A percentile compares a stretch with the other conserved stretches of the same genome.
These are phyloP conservation scores for Eragrostis tef DNA, from an alignment of 202 grass and related monocot genomes.

Conservation along the genomic window DNA sequence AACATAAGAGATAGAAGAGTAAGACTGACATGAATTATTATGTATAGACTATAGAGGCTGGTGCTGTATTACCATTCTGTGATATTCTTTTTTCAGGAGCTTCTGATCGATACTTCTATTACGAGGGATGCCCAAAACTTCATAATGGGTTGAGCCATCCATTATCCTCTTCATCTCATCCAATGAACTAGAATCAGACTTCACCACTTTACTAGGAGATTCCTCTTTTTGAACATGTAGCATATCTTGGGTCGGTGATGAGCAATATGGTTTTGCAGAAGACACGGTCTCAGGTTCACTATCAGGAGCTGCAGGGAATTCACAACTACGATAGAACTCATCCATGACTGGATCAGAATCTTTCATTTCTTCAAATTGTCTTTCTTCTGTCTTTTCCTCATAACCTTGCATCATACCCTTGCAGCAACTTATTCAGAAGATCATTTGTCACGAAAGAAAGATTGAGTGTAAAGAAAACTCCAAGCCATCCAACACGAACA, in stretches of 20 bases:
- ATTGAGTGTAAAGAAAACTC: constrained; percentile 82
- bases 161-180: constrained; percentile 96
- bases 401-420: constrained; percentile 76
- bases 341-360: constrained; percentile 71
- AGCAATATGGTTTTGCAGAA: constrained; percentile 65
- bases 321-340: constrained; percentile 63
- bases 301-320: constrained; percentile 64
- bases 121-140: constrained; percentile 68
- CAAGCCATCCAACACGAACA: constrained; percentile 72
- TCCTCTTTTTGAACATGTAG: constrained; percentile 70
- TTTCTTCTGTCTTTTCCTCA: constrained; percentile 54
- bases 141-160: constrained; percentile 82
- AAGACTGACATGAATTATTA: constrained; percentile 25
- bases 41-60: constrained; percentile 31
- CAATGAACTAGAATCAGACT: constrained; percentile 67
- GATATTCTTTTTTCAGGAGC: constrained; percentile 73
- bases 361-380: constrained; percentile 59
- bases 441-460: constrained; percentile 94
- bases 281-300: constrained; percentile 69
- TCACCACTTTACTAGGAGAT: constrained; percentile 74
- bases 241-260: constrained; percentile 67
- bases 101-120: constrained; percentile 61
- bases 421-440: constrained; percentile 80
- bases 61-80: constrained; percentile 64
- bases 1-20: constrained; percentile 27